Evolutionary conservation across 495 filamentous ascomycete genomes (phyloP).

Genomic region (Lichenothelia convexa): DNA sequence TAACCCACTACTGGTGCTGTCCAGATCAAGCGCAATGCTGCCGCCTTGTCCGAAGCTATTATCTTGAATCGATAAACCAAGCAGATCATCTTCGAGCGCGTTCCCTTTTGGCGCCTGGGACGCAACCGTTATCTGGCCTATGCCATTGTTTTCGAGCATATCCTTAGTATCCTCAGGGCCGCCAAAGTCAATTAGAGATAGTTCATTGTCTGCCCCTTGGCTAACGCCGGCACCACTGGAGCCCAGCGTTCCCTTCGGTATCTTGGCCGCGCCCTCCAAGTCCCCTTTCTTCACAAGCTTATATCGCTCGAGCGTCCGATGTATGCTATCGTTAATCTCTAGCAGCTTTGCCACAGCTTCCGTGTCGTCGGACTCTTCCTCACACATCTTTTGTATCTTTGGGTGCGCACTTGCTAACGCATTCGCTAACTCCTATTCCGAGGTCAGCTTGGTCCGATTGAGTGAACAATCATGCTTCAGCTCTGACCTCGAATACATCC

Average conservation of each 20-base stretch:
- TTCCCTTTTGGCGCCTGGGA: constrained; percentile 24
- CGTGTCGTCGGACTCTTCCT: constrained; percentile 90
- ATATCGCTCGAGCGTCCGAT: constrained; percentile 87
- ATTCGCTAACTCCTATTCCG: constrained; percentile 59
- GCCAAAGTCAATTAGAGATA: constrained; percentile 85
- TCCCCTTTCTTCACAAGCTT: constrained; percentile 89
- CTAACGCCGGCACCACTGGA: constrained; percentile 46
- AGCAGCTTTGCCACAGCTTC: constrained; percentile 90
- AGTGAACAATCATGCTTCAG: not conserved
- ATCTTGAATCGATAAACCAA: constrained; percentile 50
- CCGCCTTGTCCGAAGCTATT: constrained; percentile 49
- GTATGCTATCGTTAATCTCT: constrained; percentile 97
- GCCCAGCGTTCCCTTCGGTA: constrained; percentile 67
- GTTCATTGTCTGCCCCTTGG: constrained; percentile 62
- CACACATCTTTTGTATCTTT: constrained; percentile 98
- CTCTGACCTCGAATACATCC: constrained; percentile 68
- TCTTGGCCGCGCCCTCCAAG: constrained; percentile 65
- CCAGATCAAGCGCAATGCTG: constrained; percentile 63
- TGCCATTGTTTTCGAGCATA: too few relatives aligned
- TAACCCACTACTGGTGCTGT: too few relatives aligned
- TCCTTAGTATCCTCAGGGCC: constrained; percentile 26
- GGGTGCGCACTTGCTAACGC: constrained; percentile 86
- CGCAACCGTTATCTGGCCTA: too few relatives aligned
- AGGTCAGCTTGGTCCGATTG: constrained; percentile 1
- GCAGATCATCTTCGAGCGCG: constrained; percentile 37